A percentile compares a stretch with the other conserved stretches of the same genome.
Conservation (phyloP, 371 early-diverging fungal genomes). For the Mucor lusitanicus region DNA sequence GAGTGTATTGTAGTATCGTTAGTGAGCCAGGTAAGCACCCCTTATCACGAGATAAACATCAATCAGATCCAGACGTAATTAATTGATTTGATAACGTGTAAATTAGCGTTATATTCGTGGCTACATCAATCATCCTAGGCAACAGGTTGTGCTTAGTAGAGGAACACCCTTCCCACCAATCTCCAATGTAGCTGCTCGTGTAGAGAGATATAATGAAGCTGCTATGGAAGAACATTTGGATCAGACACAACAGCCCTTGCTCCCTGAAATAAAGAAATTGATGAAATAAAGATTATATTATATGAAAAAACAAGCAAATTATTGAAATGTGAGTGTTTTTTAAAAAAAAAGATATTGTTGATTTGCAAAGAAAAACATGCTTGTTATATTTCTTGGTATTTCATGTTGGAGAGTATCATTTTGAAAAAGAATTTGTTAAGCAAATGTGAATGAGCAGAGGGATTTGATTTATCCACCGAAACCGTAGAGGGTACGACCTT, state of each 20-base stretch:
- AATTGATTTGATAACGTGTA: background rate
- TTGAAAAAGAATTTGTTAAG: background rate
- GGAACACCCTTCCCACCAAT: slow-evolving; percentile 32
- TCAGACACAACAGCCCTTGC: slow-evolving; percentile 10
- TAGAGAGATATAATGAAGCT: slow-evolving; percentile 24
- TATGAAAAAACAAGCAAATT: background rate
- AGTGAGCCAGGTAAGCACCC: slow-evolving; percentile 41
- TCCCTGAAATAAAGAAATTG: slow-evolving; percentile 4
- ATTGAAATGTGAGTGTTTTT: background rate
- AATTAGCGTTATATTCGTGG: slow-evolving; percentile 33
- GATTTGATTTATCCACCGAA: slow-evolving; percentile 28
- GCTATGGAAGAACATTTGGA: slow-evolving; percentile 19
- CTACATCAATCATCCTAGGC: slow-evolving; percentile 28
- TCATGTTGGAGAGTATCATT: slow-evolving; percentile 1
- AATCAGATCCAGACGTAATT: background rate
- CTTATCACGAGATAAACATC: too few species aligned
- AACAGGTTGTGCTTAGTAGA: slow-evolving; percentile 29
- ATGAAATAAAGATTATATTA: slow-evolving; percentile 1
- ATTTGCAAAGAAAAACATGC: background rate
- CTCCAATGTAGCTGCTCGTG: slow-evolving; percentile 9
- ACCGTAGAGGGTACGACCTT: slow-evolving; percentile 94
- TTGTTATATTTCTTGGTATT: background rate
- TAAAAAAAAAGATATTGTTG: background rate
- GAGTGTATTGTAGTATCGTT: slow-evolving; percentile 47
- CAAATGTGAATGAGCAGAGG: background rate